A percentile compares a stretch with the other conserved stretches of the same genome.
Evolutionary conservation across 768 basidiomycete genomes (phyloP).

Genomic region (Boletus rubroflammeus): DNA sequence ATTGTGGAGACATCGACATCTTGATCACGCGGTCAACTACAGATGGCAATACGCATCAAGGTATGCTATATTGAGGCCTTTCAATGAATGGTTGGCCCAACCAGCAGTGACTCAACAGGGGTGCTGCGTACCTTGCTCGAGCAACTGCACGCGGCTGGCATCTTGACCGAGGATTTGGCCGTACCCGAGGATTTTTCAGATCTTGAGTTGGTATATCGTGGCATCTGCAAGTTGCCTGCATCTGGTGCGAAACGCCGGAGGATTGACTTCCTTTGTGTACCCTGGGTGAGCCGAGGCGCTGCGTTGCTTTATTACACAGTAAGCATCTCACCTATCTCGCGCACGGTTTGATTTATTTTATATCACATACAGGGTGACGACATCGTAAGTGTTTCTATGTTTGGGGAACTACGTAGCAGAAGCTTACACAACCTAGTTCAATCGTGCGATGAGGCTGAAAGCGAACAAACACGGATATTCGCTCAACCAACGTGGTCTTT

Average conservation of each 20-base stretch:
- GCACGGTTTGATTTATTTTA: background rate
- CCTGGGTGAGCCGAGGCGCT: slow-evolving; percentile 75
- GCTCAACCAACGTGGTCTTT: slow-evolving; percentile 85
- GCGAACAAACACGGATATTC: slow-evolving; percentile 79
- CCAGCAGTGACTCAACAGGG: slow-evolving; percentile 36
- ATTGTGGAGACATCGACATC: slow-evolving; percentile 91
- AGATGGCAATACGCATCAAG: slow-evolving; percentile 74
- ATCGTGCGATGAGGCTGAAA: slow-evolving; percentile 82
- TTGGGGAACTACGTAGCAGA: background rate
- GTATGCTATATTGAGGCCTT: slow-evolving; percentile 33
- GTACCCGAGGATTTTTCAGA: slow-evolving; percentile 63
- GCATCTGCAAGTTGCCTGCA: slow-evolving; percentile 62
- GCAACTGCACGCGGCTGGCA: slow-evolving; percentile 49
- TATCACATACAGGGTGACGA: slow-evolving; percentile 68
- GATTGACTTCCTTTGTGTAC: slow-evolving; percentile 83
- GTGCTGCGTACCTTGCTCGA: slow-evolving; percentile 57
- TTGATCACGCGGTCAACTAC: slow-evolving; percentile 71
- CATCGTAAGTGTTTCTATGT: slow-evolving; percentile 52
- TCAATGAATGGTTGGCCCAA: background rate
- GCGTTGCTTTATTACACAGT: slow-evolving; percentile 92
- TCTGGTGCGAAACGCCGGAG: slow-evolving; percentile 53
- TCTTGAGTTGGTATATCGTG: slow-evolving; percentile 78
- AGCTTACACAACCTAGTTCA: slow-evolving; percentile 55
- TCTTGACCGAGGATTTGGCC: slow-evolving; percentile 80
- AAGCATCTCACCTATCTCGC: slow-evolving; percentile 14